Evolutionary conservation across 768 basidiomycete genomes (phyloP).

Genomic region (Calocybe indica): DNA sequence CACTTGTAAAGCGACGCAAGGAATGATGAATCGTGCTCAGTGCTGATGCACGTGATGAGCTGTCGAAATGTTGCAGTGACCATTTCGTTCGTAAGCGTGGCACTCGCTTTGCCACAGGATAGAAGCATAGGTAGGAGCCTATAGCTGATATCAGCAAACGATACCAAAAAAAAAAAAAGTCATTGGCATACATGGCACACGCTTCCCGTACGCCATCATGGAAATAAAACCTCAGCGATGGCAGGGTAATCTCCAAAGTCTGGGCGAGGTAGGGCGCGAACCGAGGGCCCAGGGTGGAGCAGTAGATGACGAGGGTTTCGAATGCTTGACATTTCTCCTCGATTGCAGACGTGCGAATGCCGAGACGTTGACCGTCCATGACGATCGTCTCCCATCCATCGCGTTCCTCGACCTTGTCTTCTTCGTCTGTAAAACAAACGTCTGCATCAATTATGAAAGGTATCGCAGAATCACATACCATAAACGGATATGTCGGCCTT

Average conservation of each 20-base stretch:
- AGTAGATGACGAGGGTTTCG: slow-evolving; percentile 80
- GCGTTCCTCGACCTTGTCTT: slow-evolving; percentile 47
- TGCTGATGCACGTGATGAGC: slow-evolving; percentile 53
- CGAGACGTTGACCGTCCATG: slow-evolving; percentile 72
- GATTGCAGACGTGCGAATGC: slow-evolving; percentile 73
- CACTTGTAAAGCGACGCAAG: slow-evolving; percentile 72
- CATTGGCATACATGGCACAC: slow-evolving; percentile 53
- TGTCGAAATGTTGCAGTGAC: slow-evolving; percentile 62
- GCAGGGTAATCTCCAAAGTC: slow-evolving; percentile 65
- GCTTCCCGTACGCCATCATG: slow-evolving; percentile 84
- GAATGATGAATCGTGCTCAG: slow-evolving; percentile 73
- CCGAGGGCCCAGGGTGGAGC: slow-evolving; percentile 55
- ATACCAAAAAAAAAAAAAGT: neutral
- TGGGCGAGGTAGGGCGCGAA: slow-evolving; percentile 74
- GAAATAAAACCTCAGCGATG: slow-evolving; percentile 69
- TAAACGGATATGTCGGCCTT: slow-evolving; percentile 76
- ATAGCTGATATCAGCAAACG: neutral
- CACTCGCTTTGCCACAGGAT: slow-evolving; percentile 58
- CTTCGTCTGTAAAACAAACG: slow-evolving; percentile 34
- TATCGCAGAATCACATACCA: slow-evolving; percentile 31
- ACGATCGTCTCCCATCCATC: slow-evolving; percentile 78
- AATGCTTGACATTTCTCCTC: slow-evolving; percentile 89
- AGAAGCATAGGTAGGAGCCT: slow-evolving; percentile 73
- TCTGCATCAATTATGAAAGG: neutral
- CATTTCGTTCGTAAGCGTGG: slow-evolving; percentile 63